These are phyloP conservation scores for Polygonum aviculare DNA, from an alignment of 148 eudicot species.

Conservation along the genomic window DNA sequence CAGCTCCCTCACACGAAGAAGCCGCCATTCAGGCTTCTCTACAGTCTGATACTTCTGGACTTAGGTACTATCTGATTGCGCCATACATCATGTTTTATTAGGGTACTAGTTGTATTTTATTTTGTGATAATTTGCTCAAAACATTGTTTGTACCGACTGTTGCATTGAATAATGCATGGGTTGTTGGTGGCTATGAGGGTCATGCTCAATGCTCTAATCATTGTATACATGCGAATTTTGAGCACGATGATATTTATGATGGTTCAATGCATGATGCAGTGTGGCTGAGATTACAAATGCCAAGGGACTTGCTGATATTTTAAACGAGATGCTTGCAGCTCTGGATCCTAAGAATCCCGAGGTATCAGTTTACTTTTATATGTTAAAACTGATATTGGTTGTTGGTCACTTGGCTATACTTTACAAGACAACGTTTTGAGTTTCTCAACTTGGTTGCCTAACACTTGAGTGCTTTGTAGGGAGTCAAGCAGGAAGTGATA, in stretches of 20 bases:
- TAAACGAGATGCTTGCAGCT: constrained; percentile 72
- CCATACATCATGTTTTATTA: not conserved
- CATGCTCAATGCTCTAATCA: not conserved
- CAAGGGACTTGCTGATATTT: constrained; percentile 68
- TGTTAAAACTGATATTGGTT: not conserved
- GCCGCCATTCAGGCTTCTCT: constrained; percentile 75
- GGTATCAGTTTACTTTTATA: constrained; percentile 18
- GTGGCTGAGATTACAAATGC: constrained; percentile 65
- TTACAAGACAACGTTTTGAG: not conserved
- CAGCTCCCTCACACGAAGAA: constrained; percentile 55
- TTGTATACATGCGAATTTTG: not conserved
- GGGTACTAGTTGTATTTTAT: not conserved
- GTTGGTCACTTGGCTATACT: not conserved
- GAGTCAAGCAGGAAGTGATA: constrained; percentile 71
- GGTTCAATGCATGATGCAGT: constrained; percentile 30
- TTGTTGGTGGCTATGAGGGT: not conserved
- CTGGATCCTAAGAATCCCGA: constrained; percentile 55
- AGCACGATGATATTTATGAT: not conserved
- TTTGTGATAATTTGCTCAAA: not conserved
- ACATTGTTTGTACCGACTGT: not conserved
- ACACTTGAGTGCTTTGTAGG: constrained; percentile 29
- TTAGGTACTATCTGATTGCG: constrained; percentile 39
- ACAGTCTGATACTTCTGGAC: constrained; percentile 67
- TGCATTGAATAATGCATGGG: not conserved
- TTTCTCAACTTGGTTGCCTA: not conserved